phyloP scores from a whole-genome alignment of 1,284 basidiomycete species.

The Rhodofomes roseus region DNA sequence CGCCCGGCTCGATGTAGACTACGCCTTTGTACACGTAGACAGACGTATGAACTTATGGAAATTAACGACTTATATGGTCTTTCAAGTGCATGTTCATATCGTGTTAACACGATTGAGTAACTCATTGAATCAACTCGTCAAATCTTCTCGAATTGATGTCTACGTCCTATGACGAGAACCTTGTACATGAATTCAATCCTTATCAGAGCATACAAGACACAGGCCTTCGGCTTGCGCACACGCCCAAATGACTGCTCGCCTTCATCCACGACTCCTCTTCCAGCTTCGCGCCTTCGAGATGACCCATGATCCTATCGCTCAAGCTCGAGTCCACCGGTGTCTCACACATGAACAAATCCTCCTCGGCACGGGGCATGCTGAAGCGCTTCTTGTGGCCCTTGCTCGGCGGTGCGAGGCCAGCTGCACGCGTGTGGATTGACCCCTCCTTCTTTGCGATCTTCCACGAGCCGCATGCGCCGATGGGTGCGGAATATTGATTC shows the following conservation, averaged over 20 bases:
- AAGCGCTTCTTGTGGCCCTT: background rate
- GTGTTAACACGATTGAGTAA: too few relatives aligned
- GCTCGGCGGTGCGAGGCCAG: background rate
- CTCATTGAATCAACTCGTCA: too few relatives aligned
- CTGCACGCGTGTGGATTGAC: background rate
- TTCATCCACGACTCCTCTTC: background rate
- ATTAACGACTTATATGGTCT: too few relatives aligned
- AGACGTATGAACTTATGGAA: background rate
- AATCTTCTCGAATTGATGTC: too few relatives aligned
- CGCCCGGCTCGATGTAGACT: background rate
- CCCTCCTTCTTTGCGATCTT: background rate
- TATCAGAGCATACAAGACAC: background rate
- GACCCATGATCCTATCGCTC: background rate
- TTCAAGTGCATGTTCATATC: too few relatives aligned
- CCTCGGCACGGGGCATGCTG: background rate
- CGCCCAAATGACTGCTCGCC: background rate
- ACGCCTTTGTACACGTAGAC: background rate
- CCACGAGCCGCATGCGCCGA: constrained; percentile 1
- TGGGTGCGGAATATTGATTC: background rate
- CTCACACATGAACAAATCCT: constrained; percentile 1
- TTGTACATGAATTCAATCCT: too few relatives aligned
- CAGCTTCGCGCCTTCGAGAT: background rate
- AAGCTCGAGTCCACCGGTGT: background rate
- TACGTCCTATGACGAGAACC: too few relatives aligned
- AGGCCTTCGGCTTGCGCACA: background rate